These are phyloP conservation scores for Fragosphaeria purpurea DNA, from an alignment of 2,329 filamentous ascomycete species.

Conservation along the genomic window DNA sequence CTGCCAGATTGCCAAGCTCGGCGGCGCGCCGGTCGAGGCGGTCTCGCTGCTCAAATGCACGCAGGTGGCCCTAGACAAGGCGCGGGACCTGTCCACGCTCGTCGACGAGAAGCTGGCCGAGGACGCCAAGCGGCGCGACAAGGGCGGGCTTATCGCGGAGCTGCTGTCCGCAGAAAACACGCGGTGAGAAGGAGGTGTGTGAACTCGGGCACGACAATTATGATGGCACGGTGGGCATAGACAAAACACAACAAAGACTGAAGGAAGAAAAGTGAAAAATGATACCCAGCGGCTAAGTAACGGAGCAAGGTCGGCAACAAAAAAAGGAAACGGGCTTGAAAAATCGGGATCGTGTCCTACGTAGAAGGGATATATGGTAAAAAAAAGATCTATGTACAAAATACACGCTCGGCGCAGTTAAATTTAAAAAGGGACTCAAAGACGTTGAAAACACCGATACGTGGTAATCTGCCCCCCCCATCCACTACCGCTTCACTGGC, in stretches of 20 bases:
- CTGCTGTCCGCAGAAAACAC: slow-evolving; percentile 69
- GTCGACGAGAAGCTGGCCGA: slow-evolving; percentile 65
- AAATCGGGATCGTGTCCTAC: slow-evolving; percentile 1
- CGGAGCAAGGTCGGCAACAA: too few relatives aligned
- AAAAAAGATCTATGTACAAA: background rate
- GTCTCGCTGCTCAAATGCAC: slow-evolving; percentile 67
- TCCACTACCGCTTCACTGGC: slow-evolving; percentile 73
- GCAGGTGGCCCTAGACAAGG: slow-evolving; percentile 63
- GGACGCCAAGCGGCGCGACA: slow-evolving; percentile 68
- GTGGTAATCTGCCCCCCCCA: background rate
- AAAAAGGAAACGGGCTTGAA: background rate
- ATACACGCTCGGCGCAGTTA: background rate
- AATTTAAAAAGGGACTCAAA: background rate
- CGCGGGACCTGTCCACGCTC: slow-evolving; percentile 66
- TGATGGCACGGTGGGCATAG: slow-evolving; percentile 13
- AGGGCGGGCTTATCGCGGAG: slow-evolving; percentile 69
- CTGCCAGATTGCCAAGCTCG: slow-evolving; percentile 84
- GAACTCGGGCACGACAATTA: background rate
- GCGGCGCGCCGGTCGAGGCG: slow-evolving; percentile 73
- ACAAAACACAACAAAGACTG: background rate
- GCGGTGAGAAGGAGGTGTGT: slow-evolving; percentile 37
- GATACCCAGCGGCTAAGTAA: background rate
- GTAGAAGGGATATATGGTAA: background rate
- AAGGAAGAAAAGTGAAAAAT: background rate
- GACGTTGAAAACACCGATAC: background rate